Evolutionary conservation across 768 basidiomycete species (phyloP), one percentile per base, ranked within the genome.

Genomic region (Clitopilus hobsonii): DNA sequence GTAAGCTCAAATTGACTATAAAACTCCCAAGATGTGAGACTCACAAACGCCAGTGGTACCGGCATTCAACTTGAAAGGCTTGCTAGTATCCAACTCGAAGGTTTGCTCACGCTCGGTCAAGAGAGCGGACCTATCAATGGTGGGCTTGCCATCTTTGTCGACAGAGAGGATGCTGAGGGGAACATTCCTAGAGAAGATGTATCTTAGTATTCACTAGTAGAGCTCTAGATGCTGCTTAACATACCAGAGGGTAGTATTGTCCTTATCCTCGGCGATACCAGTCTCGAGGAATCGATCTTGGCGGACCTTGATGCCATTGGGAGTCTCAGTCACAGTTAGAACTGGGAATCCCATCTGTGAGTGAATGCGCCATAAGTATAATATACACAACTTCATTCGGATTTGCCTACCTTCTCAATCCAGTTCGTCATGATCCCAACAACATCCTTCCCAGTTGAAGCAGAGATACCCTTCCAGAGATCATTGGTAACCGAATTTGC

Each of bases 261-360:
- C 91, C 65, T 91, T 83, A 8, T 83, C 81, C 62, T 86, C 83
- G 7, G 84, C 85, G 57, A 79, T 80, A 0, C 94, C 95, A 0
- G 87, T 89, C 65, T 91, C 88, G 48, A 98, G 74, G 80, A 97
- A 98, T 18, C 97, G 81, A 66, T 97, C 91, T 71, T 98, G 97
- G 28, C 85, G 83, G 53, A 98, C 78, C 54, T 76, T 79, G 61
- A 99, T 85, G 8, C 87, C 87, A 41, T 78, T 81, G 0, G 75
- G 68, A 11, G 76, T 80, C 70, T 98, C 94, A 1, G 83, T 88
- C 45, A 98, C 91, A 27, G 84, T 89, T 54, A 98, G 68, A 23
- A 98, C 85, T 1, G 97, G 97, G 76, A 88, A 98, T 14, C 97
- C 97, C 47, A 78, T 75, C 73, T 74, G 26, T n/a, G 13, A 5